Evolutionary conservation across 306 rosid species (phyloP), one percentile per base, ranked within the genome.

Genomic region (Ammopiptanthus mongolicus): DNA sequence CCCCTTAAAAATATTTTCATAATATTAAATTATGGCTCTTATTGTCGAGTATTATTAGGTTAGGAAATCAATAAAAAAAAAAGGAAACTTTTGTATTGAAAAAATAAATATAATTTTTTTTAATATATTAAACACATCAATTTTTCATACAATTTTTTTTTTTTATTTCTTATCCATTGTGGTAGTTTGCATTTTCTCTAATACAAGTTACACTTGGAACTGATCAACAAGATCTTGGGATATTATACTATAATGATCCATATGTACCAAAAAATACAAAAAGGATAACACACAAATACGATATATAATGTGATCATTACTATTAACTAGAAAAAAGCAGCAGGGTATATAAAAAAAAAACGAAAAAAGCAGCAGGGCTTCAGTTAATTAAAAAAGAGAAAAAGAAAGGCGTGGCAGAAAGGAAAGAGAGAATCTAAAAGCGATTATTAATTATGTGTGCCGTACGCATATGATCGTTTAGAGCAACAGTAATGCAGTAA

Each of bases 401-500:
- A 51, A 4, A 44, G 13, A 6, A 71, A 21, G 25, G 25, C 57
- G 76, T 23, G 52, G 66, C 60, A 61, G 82, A 52, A 29, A 66
- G 46, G 47, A 77, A 66, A 65, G 80, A 66, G 69, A 80, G 80
- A 76, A 84, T 76, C 80, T 44, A 80, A 76, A 80, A 80, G 87
- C 55, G 69, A 63, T 83, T 39, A 65, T 70, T n/a, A n/a, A n/a
- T 75, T 62, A 52, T 68, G 77, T 74, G 73, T 64, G 55, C 55
- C 75, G 52, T 65, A 83, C 28, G 34, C 36, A 36, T 76, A 69
- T 65, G 42, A 70, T 46, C 83, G 75, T 36, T 56, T 69, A 71
- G 57, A 81, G 78, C 64, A 61, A 67, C 85, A 71, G 91, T 84
- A 61, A 78, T 77, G 76, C 80, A 74, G 80, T 62, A 74, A 81